Evolutionary conservation across 1,139 yeast species (phyloP).

Genomic region (Kluyveromyces sp.): DNA sequence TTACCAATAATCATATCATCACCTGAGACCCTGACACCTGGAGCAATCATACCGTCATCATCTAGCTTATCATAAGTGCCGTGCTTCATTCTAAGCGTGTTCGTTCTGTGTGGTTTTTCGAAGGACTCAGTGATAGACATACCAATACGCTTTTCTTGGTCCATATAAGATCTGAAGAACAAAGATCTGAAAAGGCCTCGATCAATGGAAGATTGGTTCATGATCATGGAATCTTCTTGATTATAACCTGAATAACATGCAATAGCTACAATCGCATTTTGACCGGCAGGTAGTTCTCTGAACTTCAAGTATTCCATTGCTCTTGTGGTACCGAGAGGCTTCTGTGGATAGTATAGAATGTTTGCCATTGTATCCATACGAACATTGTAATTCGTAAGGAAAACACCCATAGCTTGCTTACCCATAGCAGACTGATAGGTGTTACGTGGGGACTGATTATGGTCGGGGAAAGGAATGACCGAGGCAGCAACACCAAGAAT

Average conservation of each 20-base stretch:
- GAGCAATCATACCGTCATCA: slow-evolving; percentile 96
- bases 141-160: slow-evolving; percentile 96
- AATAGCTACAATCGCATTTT: slow-evolving; percentile 96
- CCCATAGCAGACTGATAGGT: slow-evolving; percentile 99
- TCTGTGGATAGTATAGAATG: slow-evolving; percentile 93
- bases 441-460: slow-evolving; percentile 98
- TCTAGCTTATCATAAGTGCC: slow-evolving; percentile 97
- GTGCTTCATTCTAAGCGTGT: slow-evolving; percentile 89
- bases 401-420: slow-evolving; percentile 99
- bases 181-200: slow-evolving; percentile 93
- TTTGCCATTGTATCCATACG: slow-evolving; percentile 99
- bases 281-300: slow-evolving; percentile 98
- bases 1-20: slow-evolving; percentile 98
- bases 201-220: slow-evolving; percentile 97
- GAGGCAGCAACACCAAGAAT: slow-evolving; percentile 98
- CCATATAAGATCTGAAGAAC: slow-evolving; percentile 96
- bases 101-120: slow-evolving; percentile 91
- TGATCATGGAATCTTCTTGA: slow-evolving; percentile 99
- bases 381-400: slow-evolving; percentile 86
- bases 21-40: slow-evolving; percentile 97
- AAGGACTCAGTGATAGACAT: slow-evolving; percentile 96
- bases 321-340: slow-evolving; percentile 98
- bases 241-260: slow-evolving; percentile 97
- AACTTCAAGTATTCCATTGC: slow-evolving; percentile 96
- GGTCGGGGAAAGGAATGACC: slow-evolving; percentile 99